A percentile compares a stretch with the other conserved stretches of the same genome.
Conservation (phyloP, 106 monocot species). For the Gastrodia elata region DNA sequence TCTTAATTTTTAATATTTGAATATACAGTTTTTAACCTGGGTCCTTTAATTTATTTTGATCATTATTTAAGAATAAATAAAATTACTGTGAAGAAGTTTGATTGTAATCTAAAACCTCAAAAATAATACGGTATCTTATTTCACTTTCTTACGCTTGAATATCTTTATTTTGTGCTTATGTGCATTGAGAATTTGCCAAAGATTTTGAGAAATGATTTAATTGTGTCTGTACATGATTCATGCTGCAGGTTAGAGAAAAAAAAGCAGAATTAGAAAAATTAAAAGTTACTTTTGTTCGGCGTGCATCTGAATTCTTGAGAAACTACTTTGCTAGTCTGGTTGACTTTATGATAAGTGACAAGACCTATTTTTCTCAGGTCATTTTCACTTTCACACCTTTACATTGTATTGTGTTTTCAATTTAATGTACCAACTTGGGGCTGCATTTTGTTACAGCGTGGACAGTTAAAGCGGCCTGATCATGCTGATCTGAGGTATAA, state of each 20-base stretch:
- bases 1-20: neutral
- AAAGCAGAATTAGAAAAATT: conserved; percentile 79
- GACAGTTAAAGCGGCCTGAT: conserved; percentile 97
- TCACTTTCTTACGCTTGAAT: neutral
- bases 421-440: conserved; percentile 1
- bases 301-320: conserved; percentile 89
- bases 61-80: neutral
- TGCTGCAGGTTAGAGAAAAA: conserved; percentile 77
- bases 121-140: too few species aligned
- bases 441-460: conserved; percentile 44
- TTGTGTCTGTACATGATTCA: conserved; percentile 4
- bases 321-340: conserved; percentile 96
- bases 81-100: neutral
- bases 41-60: neutral
- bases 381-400: conserved; percentile 6
- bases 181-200: neutral
- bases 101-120: neutral
- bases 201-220: neutral
- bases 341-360: conserved; percentile 98
- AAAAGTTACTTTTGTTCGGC: conserved; percentile 75
- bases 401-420: neutral
- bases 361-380: conserved; percentile 99
- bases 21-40: neutral
- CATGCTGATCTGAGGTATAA: conserved; percentile 97
- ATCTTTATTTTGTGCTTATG: neutral